phyloP scores from a whole-genome alignment of 1,284 basidiomycete genomes.

The Hemileia vastatrix region DNA sequence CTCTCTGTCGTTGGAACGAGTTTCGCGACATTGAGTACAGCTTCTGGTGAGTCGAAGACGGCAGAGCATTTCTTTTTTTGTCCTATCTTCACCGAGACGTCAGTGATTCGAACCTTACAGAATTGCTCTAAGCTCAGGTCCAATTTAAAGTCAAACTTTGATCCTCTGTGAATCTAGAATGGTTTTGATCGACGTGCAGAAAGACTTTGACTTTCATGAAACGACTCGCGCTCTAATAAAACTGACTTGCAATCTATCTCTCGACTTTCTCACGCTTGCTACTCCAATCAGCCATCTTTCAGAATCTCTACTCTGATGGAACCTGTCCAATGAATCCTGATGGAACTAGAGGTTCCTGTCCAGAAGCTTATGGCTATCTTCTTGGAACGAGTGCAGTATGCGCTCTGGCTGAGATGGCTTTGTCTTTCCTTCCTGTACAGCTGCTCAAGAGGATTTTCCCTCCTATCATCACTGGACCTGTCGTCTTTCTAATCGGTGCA shows the following conservation, averaged over 20 bases:
- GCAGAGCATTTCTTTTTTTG: neutral
- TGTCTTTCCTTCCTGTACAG: slow-evolving; percentile 61
- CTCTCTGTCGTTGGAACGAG: slow-evolving; percentile 76
- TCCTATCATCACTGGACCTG: slow-evolving; percentile 66
- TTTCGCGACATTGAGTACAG: slow-evolving; percentile 69
- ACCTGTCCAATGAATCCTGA: slow-evolving; percentile 61
- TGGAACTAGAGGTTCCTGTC: slow-evolving; percentile 58
- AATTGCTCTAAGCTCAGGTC: too few species aligned
- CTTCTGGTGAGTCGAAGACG: slow-evolving; percentile 51
- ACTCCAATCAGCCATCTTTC: slow-evolving; percentile 48
- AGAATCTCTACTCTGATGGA: slow-evolving; percentile 65
- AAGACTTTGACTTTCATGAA: too few species aligned
- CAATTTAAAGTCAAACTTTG: too few species aligned
- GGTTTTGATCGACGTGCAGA: too few species aligned
- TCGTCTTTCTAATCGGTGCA: slow-evolving; percentile 66
- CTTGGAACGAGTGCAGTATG: slow-evolving; percentile 66
- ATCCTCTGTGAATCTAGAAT: too few species aligned
- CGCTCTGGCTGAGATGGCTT: slow-evolving; percentile 65
- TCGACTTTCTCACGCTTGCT: neutral
- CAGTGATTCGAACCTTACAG: too few species aligned
- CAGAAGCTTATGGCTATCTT: slow-evolving; percentile 46
- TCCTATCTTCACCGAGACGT: neutral
- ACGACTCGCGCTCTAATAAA: neutral
- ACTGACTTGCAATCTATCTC: neutral
- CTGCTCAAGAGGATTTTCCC: slow-evolving; percentile 63